Evolutionary conservation across 257 asterid genomes (phyloP).

Genomic region (Oldenlandia corymbosa): DNA sequence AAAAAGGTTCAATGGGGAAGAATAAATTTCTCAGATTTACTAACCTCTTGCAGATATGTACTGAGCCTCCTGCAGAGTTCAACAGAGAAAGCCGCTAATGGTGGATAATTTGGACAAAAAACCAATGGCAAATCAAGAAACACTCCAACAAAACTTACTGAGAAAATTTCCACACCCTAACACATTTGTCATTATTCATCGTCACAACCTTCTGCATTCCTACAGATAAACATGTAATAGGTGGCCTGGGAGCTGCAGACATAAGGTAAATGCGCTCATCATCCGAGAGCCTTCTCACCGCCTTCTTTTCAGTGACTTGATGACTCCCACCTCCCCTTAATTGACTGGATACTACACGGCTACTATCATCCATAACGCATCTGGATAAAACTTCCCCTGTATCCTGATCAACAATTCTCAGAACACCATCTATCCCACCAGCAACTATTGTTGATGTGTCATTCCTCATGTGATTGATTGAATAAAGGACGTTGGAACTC

Average conservation of each 20-base stretch:
- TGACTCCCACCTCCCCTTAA: constrained; percentile 19
- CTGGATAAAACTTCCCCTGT: constrained; percentile 62
- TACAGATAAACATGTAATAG: constrained; percentile 70
- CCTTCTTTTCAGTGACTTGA: constrained; percentile 34
- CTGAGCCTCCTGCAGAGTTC: too few relatives aligned
- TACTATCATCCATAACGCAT: constrained; percentile 48
- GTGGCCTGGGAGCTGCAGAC: constrained; percentile 50
- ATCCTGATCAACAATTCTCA: constrained; percentile 70
- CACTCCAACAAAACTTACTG: too few relatives aligned
- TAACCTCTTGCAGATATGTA: too few relatives aligned
- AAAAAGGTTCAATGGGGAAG: too few relatives aligned
- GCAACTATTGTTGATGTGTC: constrained; percentile 65
- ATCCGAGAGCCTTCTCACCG: constrained; percentile 42
- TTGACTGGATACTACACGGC: constrained; percentile 19
- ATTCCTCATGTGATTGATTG: constrained; percentile 57
- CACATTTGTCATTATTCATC: constrained; percentile 42
- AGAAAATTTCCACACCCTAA: constrained; percentile 64
- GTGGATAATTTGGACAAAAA: too few relatives aligned
- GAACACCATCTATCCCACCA: constrained; percentile 90
- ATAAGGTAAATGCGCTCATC: constrained; percentile 60
- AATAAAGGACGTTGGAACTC: constrained; percentile 69
- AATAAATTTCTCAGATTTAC: too few relatives aligned
- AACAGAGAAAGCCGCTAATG: too few relatives aligned
- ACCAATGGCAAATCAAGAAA: too few relatives aligned
- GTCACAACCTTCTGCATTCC: constrained; percentile 95